Percentiles rank a stretch among this genome's conserved stretches.
Conservation (phyloP, 2,329 filamentous ascomycete species). For the Xylaria digitata region DNA sequence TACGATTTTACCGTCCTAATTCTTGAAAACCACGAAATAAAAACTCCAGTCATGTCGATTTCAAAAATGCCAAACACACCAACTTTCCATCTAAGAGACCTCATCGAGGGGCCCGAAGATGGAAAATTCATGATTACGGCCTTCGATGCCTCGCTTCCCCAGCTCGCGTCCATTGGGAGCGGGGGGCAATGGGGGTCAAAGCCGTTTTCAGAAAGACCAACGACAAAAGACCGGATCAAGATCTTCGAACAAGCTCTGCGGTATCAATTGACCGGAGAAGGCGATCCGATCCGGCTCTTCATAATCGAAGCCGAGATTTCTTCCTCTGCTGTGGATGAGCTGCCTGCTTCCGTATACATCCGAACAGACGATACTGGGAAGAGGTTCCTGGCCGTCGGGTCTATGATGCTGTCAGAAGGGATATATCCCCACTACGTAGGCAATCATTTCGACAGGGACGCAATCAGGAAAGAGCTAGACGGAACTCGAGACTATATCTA, state of each 20-base stretch:
- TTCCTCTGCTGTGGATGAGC: not conserved
- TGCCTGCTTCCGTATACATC: slow-evolving; percentile 19
- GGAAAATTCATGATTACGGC: slow-evolving; percentile 34
- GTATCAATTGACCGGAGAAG: slow-evolving; percentile 29
- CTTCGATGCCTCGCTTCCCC: slow-evolving; percentile 35
- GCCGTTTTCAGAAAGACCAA: slow-evolving; percentile 26
- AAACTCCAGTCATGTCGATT: not conserved
- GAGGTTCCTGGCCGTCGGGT: slow-evolving; percentile 30
- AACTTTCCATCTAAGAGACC: slow-evolving; percentile 30
- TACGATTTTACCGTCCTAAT: not conserved
- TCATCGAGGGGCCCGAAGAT: slow-evolving; percentile 24
- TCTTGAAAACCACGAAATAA: not conserved
- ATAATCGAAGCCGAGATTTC: slow-evolving; percentile 36
- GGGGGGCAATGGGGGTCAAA: slow-evolving; percentile 35
- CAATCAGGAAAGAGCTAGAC: slow-evolving; percentile 30
- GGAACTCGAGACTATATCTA: slow-evolving; percentile 33
- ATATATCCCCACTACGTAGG: slow-evolving; percentile 21
- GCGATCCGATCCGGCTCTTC: slow-evolving; percentile 31
- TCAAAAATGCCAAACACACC: slow-evolving; percentile 19
- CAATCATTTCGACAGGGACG: slow-evolving; percentile 9
- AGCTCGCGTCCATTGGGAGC: slow-evolving; percentile 37
- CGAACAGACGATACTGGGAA: slow-evolving; percentile 27
- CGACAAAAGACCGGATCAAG: slow-evolving; percentile 9
- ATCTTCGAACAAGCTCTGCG: slow-evolving; percentile 17
- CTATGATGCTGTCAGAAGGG: slow-evolving; percentile 29